Base-by-base conservation (phyloP, 306 rosid species). In the Neltuma alba region DNA sequence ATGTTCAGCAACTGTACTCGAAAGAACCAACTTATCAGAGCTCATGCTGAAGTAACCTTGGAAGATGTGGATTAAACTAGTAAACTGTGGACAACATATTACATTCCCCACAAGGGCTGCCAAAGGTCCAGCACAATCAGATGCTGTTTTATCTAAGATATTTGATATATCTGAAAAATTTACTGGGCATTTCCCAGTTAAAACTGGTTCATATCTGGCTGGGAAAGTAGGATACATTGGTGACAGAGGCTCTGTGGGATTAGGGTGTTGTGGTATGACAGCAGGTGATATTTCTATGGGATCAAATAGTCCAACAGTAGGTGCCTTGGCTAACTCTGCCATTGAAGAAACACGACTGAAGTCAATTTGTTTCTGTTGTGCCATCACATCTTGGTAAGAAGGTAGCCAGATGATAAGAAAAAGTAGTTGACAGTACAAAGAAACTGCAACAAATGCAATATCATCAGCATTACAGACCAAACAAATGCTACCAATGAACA, bases 281-380 rank as follows among this genome's bases (percentile, higher is more conserved):
- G 97, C 90, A 76, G 98, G 99, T 36, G 99, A 96, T 88, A 96
- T 96, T 73, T 91, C 93, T 82, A 91, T 88, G 74, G 99, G 99
- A 34, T 93, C 98, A 77, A 93, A 93, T 84, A 89, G 84, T 75
- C 84, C 97, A 44, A 79, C 80, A 75, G 80, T 36, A 28, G 98
- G 99, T 70, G 92, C 89, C 81, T 82, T 86, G 58, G 95, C 94
- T 77, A 87, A 88, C 83, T 84, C 91, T 72, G 77, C 62, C 67
- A 67, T 41, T 27, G 90, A 84, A 65, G 89, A 84, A 79, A 80
- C 27, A 62, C 38, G 81, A 68, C 77, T 82, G 65, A 42, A 78
- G 72, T 81, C 83, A 73, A 83, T 84, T 63, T 70, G 71, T 52
- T 83, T 74, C 63, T 87, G 84, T 68, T 79, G 86, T 73, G 97